Conservation (phyloP, 106 monocot genomes). For the Hemerocallis citrina region DNA sequence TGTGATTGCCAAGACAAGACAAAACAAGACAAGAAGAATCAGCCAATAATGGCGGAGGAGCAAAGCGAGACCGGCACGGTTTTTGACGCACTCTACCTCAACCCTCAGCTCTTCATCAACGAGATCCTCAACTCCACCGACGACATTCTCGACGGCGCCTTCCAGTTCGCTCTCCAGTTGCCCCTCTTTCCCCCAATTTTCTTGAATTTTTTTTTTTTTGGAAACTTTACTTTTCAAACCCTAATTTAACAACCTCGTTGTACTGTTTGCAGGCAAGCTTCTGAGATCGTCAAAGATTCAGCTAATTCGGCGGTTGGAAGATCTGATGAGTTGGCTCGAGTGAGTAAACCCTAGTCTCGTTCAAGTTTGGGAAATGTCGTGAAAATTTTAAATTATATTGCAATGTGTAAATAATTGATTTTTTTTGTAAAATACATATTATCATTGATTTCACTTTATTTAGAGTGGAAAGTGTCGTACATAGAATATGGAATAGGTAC, state of each 20-base stretch:
- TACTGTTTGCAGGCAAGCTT: constrained; percentile 8
- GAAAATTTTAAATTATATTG: no score
- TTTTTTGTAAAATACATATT: neutral
- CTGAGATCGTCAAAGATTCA: neutral
- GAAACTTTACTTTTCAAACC: neutral
- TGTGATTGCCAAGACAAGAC: no score
- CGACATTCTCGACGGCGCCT: constrained; percentile 52
- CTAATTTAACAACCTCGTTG: no score
- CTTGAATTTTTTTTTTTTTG: neutral
- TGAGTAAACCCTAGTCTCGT: neutral
- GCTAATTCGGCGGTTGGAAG: neutral
- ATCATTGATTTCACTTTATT: neutral
- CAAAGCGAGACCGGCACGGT: constrained; percentile 36
- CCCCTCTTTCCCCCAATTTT: neutral
- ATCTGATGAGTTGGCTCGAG: neutral
- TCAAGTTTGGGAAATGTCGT: no score
- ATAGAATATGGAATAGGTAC: no score
- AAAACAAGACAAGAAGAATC: no score
- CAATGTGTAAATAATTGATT: no score
- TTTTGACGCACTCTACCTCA: constrained; percentile 34
- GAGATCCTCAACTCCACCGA: constrained; percentile 54
- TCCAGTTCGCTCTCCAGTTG: constrained; percentile 42
- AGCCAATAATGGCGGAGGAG: constrained; percentile 8
- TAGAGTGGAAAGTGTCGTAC: no score
- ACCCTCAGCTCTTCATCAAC: constrained; percentile 55